Conservation (phyloP, 768 basidiomycete genomes). For the Pisolithus marmoratus region DNA sequence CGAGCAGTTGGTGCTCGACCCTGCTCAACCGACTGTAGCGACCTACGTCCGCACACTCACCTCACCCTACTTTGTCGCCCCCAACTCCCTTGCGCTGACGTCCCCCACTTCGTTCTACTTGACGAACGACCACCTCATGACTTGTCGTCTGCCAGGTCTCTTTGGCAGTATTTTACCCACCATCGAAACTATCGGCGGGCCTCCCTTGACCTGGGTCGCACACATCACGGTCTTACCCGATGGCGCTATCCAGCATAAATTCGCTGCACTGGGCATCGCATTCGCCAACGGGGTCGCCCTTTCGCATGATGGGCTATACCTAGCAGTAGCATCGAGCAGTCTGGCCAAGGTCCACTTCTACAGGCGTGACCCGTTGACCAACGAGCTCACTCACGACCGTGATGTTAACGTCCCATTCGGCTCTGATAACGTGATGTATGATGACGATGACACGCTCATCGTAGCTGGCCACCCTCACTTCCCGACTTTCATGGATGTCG, state of each 20-base stretch:
- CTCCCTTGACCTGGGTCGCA: conserved; percentile 57
- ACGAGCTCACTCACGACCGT: conserved; percentile 35
- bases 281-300: conserved; percentile 72
- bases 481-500: conserved; percentile 41
- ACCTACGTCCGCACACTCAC: conserved; percentile 55
- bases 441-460: conserved; percentile 41
- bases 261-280: conserved; percentile 44
- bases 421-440: conserved; percentile 58
- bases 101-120: conserved; percentile 66
- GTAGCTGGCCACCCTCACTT: conserved; percentile 68
- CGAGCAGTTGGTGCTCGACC: conserved; percentile 60
- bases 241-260: conserved; percentile 28
- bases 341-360: conserved; percentile 46
- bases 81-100: conserved; percentile 63
- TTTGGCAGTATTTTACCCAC: conserved; percentile 48
- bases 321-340: conserved; percentile 56
- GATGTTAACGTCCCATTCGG: conserved; percentile 49
- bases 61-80: conserved; percentile 53
- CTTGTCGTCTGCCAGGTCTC: conserved; percentile 47
- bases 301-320: conserved; percentile 40
- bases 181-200: conserved; percentile 47
- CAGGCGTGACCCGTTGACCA: conserved; percentile 39
- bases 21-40: conserved; percentile 38
- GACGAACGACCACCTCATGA: conserved; percentile 66
- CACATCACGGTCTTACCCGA: conserved; percentile 43